Evolutionary conservation across 768 basidiomycete species (phyloP).

Genomic region (Lactarius hengduanensis): DNA sequence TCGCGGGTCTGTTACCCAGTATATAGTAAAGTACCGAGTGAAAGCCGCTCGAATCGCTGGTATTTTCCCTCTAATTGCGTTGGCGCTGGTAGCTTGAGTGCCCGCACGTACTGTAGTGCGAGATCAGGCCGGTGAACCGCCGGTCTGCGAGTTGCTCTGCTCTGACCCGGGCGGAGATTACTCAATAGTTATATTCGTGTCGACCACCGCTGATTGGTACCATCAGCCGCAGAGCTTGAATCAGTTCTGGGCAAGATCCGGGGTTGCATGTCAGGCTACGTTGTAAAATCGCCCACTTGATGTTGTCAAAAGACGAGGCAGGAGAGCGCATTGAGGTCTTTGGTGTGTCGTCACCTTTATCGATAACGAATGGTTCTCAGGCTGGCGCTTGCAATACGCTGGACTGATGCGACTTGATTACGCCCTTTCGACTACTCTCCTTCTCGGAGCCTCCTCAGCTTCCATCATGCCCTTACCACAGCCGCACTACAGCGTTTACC

Average conservation of each 20-base stretch:
- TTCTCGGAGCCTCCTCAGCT: not conserved
- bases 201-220: not conserved
- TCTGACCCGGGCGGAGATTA: too few relatives aligned
- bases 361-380: not conserved
- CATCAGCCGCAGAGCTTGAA: not conserved
- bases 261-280: not conserved
- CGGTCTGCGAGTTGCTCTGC: too few relatives aligned
- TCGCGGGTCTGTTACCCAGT: too few relatives aligned
- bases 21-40: too few relatives aligned
- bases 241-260: too few relatives aligned
- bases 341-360: not conserved
- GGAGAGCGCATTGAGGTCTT: not conserved
- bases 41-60: too few relatives aligned
- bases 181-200: too few relatives aligned
- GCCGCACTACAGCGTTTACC: conserved; percentile 23
- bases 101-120: too few relatives aligned
- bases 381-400: not conserved
- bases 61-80: too few relatives aligned
- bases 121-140: too few relatives aligned
- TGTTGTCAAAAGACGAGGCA: not conserved
- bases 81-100: too few relatives aligned
- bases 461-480: conserved; percentile 13
- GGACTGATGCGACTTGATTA: not conserved
- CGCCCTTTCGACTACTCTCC: not conserved
- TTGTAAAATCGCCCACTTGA: not conserved